Evolutionary conservation across 2,329 filamentous ascomycete genomes (phyloP), one percentile per base, ranked within the genome.

Genomic region (Periconia macrospinosa): DNA sequence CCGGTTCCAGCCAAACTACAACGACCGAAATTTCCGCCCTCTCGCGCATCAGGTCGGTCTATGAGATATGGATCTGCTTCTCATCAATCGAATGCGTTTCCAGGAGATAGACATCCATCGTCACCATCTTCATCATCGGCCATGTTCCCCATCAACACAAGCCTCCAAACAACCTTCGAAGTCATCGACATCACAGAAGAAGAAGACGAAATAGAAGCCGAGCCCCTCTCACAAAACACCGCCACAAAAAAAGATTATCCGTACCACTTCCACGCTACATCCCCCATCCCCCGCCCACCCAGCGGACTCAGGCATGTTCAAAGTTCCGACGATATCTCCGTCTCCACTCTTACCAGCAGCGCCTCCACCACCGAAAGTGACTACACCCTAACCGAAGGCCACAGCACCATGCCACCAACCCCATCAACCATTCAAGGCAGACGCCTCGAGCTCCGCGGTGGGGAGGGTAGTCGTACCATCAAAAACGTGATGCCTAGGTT

Each of bases 371-470:
- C 15, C 15, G 33, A 37, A 3, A 37, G 33, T 13, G 33, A 37
- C 33, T 13, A 37, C 33, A 37, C 33, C 33, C 33, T 27, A 8
- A 27, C 23, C 23, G 23, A 27, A 27, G 23, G 23, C 23, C 23
- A 27, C 23, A 8, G 8, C 8, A 50, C 43, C 9, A 41, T 46
- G 33, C 44, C 43, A 18, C 23, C 44, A 1, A 41, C 35, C 13
- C 20, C 44, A 2, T 20, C 19, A 2, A 41, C 8, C 2, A 40
- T 56, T 13, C 50, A 47, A 10, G 55, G 50, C 7, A 41, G n/a
- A 23, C 35, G 42, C 17, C 18, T 55, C 11, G 56, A 56, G 27
- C 41, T 58, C 2, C 47, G 56, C 30, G 55, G 55, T 2, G 53
- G 53, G 8, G 23, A 27, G 3, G 23, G 23, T 27, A 27, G 23